phyloP scores from a whole-genome alignment of 768 basidiomycete genomes.

The Leccinum sublutescens region DNA sequence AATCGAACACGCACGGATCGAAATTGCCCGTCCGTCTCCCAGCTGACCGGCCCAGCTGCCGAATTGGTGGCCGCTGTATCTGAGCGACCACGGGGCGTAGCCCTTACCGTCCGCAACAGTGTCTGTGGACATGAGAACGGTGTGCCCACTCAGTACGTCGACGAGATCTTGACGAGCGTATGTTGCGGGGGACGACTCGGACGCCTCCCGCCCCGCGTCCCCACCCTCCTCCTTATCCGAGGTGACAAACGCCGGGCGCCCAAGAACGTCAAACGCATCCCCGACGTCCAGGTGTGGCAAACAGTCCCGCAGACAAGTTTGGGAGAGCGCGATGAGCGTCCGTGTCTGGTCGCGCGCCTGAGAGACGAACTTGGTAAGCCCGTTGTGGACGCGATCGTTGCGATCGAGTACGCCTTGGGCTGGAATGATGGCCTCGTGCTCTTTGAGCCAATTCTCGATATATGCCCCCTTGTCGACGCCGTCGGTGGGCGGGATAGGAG shows the following conservation, averaged over 20 bases:
- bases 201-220: slow-evolving; percentile 3
- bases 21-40: slow-evolving; percentile 95
- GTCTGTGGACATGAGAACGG: slow-evolving; percentile 52
- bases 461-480: slow-evolving; percentile 54
- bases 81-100: slow-evolving; percentile 72
- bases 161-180: slow-evolving; percentile 67
- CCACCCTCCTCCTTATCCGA: slow-evolving; percentile 31
- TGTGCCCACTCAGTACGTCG: slow-evolving; percentile 79
- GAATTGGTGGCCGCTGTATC: slow-evolving; percentile 92
- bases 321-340: slow-evolving; percentile 71
- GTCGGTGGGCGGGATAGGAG: slow-evolving; percentile 47
- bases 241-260: slow-evolving; percentile 51
- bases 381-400: neutral
- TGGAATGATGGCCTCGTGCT: slow-evolving; percentile 56
- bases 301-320: slow-evolving; percentile 66
- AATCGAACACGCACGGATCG: slow-evolving; percentile 51
- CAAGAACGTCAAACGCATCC: slow-evolving; percentile 70
- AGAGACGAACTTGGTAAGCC: slow-evolving; percentile 48
- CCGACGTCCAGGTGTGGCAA: slow-evolving; percentile 86
- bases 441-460: slow-evolving; percentile 75
- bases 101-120: slow-evolving; percentile 32
- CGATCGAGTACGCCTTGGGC: neutral
- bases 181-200: slow-evolving; percentile 29
- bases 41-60: slow-evolving; percentile 91
- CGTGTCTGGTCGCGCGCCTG: slow-evolving; percentile 50